Percentiles rank a stretch among this genome's conserved stretches.
Conservation (phyloP, 768 basidiomycete genomes). For the Polyporus arcularius region DNA sequence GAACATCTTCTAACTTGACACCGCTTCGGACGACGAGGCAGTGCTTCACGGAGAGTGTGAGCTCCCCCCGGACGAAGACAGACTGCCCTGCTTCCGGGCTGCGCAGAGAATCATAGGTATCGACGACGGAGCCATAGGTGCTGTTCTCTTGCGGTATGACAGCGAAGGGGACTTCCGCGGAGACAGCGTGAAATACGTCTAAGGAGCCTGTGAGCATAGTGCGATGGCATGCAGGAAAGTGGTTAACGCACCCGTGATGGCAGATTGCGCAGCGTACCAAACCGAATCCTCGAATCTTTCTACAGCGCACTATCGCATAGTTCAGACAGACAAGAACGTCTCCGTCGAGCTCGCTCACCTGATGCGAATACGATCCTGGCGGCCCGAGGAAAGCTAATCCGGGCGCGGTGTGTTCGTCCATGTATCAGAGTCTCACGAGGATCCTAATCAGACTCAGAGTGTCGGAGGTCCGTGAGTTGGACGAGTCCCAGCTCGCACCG, state of each 20-base stretch:
- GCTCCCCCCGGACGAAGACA: conserved; percentile 61
- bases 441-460: neutral
- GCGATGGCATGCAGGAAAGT: neutral
- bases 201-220: conserved; percentile 1
- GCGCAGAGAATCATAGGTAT: conserved; percentile 71
- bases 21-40: conserved; percentile 67
- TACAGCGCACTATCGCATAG: conserved; percentile 44
- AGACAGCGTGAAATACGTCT: conserved; percentile 64
- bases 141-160: conserved; percentile 85
- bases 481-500: too few species aligned
- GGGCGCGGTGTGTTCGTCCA: conserved; percentile 4
- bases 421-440: neutral
- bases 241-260: conserved; percentile 36
- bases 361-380: conserved; percentile 71
- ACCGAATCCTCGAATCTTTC: conserved; percentile 47
- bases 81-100: conserved; percentile 35
- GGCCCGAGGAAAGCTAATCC: conserved; percentile 64
- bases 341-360: conserved; percentile 35
- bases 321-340: conserved; percentile 24
- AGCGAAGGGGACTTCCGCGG: conserved; percentile 47
- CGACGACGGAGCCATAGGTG: conserved; percentile 69
- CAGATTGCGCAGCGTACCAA: conserved; percentile 40
- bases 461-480: neutral
- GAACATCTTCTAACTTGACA: conserved; percentile 54
- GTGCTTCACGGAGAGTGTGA: conserved; percentile 63